Conservation (phyloP, 2,329 filamentous ascomycete species). For the Aspergillus sp. region DNA sequence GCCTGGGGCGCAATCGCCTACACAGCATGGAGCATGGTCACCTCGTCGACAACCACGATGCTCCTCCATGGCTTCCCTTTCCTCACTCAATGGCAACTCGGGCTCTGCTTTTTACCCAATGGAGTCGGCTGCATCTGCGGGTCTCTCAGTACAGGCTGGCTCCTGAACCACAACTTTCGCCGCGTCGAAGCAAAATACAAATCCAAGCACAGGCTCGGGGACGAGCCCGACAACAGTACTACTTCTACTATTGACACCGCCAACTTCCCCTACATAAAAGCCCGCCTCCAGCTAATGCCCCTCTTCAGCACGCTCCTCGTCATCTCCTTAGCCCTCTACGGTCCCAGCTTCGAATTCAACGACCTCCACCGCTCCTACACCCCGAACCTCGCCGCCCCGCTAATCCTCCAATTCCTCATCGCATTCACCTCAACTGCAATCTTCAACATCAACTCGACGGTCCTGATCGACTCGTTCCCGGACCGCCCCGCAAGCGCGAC, state of each 20-base stretch:
- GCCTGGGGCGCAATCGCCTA: constrained; percentile 53
- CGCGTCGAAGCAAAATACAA: constrained; percentile 9
- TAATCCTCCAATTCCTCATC: constrained; percentile 45
- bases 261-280: constrained; percentile 12
- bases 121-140: constrained; percentile 35
- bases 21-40: constrained; percentile 56
- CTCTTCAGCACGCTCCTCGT: constrained; percentile 14
- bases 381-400: constrained; percentile 38
- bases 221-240: too few relatives aligned
- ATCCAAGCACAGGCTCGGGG: background rate
- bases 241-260: background rate
- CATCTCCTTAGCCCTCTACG: constrained; percentile 36
- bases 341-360: constrained; percentile 34
- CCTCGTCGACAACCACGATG: constrained; percentile 50
- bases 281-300: constrained; percentile 14
- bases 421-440: constrained; percentile 41
- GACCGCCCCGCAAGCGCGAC: constrained; percentile 41
- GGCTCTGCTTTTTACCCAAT: constrained; percentile 49
- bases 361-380: constrained; percentile 9
- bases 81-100: constrained; percentile 46
- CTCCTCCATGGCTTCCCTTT: constrained; percentile 34
- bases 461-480: constrained; percentile 45
- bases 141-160: constrained; percentile 20
- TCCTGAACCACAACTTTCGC: constrained; percentile 20
- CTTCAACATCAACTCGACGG: constrained; percentile 41